Conservation (phyloP, 768 basidiomycete genomes). For the Mycena rebaudengoi region DNA sequence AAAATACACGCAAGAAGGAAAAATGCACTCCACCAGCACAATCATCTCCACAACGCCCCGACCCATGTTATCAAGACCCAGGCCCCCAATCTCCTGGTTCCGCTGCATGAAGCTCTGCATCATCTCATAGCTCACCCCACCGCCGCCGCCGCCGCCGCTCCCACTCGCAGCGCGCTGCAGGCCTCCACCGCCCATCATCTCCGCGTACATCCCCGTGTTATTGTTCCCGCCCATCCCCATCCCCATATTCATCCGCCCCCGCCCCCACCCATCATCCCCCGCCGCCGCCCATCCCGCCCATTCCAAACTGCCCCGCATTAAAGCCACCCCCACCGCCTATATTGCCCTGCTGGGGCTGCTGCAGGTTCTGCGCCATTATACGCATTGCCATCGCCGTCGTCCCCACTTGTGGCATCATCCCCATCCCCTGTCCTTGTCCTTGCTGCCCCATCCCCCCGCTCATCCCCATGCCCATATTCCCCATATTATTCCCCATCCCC, state of each 20-base stretch:
- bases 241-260: background rate
- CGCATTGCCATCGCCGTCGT: too few relatives aligned
- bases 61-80: too few relatives aligned
- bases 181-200: slow-evolving; percentile 20
- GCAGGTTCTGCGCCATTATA: slow-evolving; percentile 30
- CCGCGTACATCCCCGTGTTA: slow-evolving; percentile 30
- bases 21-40: too few relatives aligned
- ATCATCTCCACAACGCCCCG: too few relatives aligned
- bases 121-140: slow-evolving; percentile 48
- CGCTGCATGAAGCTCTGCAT: slow-evolving; percentile 54
- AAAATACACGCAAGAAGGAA: slow-evolving; percentile 11
- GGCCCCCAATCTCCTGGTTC: slow-evolving; percentile 33
- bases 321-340: slow-evolving; percentile 26
- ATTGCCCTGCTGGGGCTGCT: slow-evolving; percentile 16
- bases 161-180: slow-evolving; percentile 27
- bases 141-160: slow-evolving; percentile 25
- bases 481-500: too few relatives aligned
- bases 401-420: slow-evolving; percentile 33
- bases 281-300: background rate
- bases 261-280: background rate
- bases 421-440: too few relatives aligned
- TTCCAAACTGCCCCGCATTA: slow-evolving; percentile 13
- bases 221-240: slow-evolving; percentile 15
- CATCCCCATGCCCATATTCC: too few relatives aligned
- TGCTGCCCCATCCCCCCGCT: too few relatives aligned